Percentiles rank a stretch among this genome's conserved stretches.
phyloP scores from a whole-genome alignment of 2,329 filamentous ascomycete genomes.

The Penicillium sp. region DNA sequence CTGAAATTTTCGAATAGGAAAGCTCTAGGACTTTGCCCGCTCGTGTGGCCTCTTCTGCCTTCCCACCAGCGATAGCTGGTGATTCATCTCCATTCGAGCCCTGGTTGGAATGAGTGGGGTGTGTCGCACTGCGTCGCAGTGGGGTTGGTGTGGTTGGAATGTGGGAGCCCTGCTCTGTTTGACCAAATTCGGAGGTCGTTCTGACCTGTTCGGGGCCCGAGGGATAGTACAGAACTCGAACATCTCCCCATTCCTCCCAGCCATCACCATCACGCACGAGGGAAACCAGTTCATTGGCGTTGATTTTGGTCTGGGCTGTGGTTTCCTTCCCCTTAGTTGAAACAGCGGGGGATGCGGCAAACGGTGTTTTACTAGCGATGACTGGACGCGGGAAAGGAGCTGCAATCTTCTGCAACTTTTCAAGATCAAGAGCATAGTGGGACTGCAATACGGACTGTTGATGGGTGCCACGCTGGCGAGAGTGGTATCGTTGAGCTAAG shows the following conservation, averaged over 20 bases:
- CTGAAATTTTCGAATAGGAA: conserved; percentile 50
- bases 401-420: conserved; percentile 81
- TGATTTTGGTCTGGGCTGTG: conserved; percentile 53
- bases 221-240: conserved; percentile 78
- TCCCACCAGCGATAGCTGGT: conserved; percentile 50
- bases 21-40: conserved; percentile 63
- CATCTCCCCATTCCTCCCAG: conserved; percentile 78
- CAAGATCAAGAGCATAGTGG: conserved; percentile 73
- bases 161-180: conserved; percentile 41
- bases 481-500: conserved; percentile 88
- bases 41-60: conserved; percentile 38
- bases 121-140: conserved; percentile 66
- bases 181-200: conserved; percentile 31
- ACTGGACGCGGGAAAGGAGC: conserved; percentile 76
- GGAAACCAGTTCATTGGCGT: conserved; percentile 80
- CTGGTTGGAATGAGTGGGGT: conserved; percentile 52
- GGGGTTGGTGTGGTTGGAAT: conserved; percentile 73
- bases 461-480: conserved; percentile 74
- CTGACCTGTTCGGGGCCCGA: conserved; percentile 37
- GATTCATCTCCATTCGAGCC: conserved; percentile 48
- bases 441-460: conserved; percentile 74
- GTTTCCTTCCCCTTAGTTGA: conserved; percentile 77
- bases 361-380: conserved; percentile 52
- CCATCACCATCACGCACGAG: conserved; percentile 60
- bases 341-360: conserved; percentile 53